Conservation (phyloP, 768 basidiomycete genomes). For the Chalciporus piperatus region DNA sequence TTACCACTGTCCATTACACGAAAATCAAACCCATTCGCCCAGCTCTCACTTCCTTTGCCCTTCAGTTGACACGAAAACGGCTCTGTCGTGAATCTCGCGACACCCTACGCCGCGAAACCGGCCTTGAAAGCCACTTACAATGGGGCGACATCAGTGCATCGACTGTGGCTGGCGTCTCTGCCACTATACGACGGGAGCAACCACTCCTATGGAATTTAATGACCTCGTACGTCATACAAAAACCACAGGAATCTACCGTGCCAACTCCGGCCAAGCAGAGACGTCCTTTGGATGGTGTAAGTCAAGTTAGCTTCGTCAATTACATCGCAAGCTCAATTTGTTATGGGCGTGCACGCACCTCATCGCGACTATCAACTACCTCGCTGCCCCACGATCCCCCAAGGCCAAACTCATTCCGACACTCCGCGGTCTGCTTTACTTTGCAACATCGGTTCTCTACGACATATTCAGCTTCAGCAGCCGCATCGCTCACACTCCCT, state of each 20-base stretch:
- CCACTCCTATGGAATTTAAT: constrained; percentile 1
- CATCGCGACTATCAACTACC: constrained; percentile 6
- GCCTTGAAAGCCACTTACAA: neutral
- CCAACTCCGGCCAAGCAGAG: neutral
- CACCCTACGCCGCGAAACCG: neutral
- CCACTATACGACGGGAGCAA: neutral
- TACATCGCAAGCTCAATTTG: neutral
- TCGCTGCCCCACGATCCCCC: constrained; percentile 8
- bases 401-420: constrained; percentile 22
- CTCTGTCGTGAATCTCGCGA: neutral
- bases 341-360: constrained; percentile 10
- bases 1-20: constrained; percentile 7
- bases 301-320: neutral
- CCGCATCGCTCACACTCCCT: constrained; percentile 10
- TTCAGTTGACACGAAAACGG: constrained; percentile 13
- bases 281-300: neutral
- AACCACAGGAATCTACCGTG: neutral
- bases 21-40: constrained; percentile 22
- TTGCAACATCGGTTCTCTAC: constrained; percentile 13
- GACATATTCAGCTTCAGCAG: constrained; percentile 14
- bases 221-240: neutral
- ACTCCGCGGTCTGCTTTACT: constrained; percentile 15
- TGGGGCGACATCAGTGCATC: neutral
- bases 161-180: constrained; percentile 11
- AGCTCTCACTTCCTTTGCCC: constrained; percentile 31